phyloP scores from a whole-genome alignment of 2,329 filamentous ascomycete genomes.

The Fonsecaea pedrosoi region DNA sequence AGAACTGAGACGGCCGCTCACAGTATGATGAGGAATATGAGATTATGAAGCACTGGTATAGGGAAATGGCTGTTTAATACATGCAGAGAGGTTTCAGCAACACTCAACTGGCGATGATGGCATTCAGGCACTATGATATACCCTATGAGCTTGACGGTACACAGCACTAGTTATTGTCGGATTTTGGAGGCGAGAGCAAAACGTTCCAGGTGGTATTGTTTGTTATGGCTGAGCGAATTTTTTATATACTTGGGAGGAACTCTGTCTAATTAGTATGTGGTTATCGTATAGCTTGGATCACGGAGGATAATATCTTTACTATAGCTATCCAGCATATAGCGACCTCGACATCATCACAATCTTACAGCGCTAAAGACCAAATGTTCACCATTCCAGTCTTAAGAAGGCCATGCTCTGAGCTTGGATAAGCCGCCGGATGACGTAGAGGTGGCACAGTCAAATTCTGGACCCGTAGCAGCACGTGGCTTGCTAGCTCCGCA shows the following conservation, averaged over 20 bases:
- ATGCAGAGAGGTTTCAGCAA: conserved; percentile 9
- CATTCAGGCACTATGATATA: conserved; percentile 4
- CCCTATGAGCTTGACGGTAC: conserved; percentile 13
- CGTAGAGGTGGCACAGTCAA: not conserved
- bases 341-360: not conserved
- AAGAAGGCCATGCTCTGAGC: not conserved
- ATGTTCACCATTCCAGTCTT: not conserved
- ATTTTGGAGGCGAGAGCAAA: not conserved
- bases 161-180: conserved; percentile 14
- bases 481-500: not conserved
- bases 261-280: not conserved
- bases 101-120: conserved; percentile 3
- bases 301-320: not conserved
- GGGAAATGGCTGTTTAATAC: conserved; percentile 3
- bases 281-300: not conserved
- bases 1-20: conserved; percentile 9
- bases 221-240: not conserved
- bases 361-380: not conserved
- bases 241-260: not conserved
- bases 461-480: not conserved
- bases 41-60: conserved; percentile 11
- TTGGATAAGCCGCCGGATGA: not conserved
- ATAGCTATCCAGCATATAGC: not conserved
- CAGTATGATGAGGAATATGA: conserved; percentile 8
- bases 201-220: not conserved